Base-by-base conservation (phyloP, 1,284 basidiomycete genomes). In the Apiotrichum gamsii region DNA sequence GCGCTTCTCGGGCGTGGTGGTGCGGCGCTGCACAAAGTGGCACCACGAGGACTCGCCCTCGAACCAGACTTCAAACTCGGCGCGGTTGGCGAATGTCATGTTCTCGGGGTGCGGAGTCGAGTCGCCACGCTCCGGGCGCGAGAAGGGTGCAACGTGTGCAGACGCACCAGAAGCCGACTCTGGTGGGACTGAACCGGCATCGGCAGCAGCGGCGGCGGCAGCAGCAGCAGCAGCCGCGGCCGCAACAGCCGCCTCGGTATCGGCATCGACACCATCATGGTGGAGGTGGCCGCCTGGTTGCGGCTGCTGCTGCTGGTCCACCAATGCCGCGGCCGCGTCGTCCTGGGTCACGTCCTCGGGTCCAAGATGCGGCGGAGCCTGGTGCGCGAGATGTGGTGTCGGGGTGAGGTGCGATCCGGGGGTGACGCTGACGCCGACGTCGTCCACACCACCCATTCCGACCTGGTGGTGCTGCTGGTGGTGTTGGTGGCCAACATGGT, bases 21-120 rank as follows among this genome's bases (percentile, higher is more conserved):
- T 64, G 29, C 69, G 54, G 30, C 69, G 52, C 49, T 71, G 69
- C n/a, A 71, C 69, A 40, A 61, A 69, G 54, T 71, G 69, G 55
- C 69, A 71, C 69, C 69, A 71, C 37, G 54, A 58, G 30, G 48
- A 56, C 52, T 71, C 69, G 16, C 62, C 66, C 39, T 59, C 56
- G 16, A 71, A 51, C 69, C 69, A 71, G 5, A 46, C 54, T 1
- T 65, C 54, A 40, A 71, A 71, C 34, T 64, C 52, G 20, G 44
- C 49, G 33, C 57, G 47, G 33, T 47, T 59, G 1, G 38, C 31
- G 38, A 71, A 71, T 11, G 38, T 35, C 5, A 62, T 46, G 23
- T 58, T 41, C 36, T 61, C 49, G 4, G 69, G 69, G 53, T 59
- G 54, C 9, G 64, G 64, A n/a, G 62, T 62, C 21, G 23, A n/a